These are phyloP conservation scores for Epichloe aotearoae DNA, from an alignment of 2,329 filamentous ascomycete species.

Conservation along the genomic window DNA sequence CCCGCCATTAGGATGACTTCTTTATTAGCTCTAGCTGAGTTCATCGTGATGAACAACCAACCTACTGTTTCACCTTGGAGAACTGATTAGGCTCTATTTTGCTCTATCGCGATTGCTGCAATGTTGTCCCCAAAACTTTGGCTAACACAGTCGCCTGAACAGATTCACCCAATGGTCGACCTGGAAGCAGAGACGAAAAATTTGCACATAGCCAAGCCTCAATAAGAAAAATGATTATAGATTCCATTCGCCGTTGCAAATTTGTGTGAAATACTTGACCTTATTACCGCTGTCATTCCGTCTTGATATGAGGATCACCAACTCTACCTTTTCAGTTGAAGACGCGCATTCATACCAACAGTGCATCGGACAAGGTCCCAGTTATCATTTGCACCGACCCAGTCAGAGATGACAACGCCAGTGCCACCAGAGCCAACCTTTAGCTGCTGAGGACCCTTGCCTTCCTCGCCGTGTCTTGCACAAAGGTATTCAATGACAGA, in stretches of 20 bases:
- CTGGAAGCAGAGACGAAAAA: neutral
- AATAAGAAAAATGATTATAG: neutral
- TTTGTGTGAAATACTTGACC: neutral
- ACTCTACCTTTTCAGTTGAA: conserved; percentile 34
- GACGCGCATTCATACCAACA: conserved; percentile 75
- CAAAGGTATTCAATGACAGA: conserved; percentile 52
- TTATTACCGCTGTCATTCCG: neutral
- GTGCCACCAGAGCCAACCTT: conserved; percentile 60
- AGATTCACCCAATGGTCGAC: neutral
- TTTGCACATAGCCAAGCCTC: neutral
- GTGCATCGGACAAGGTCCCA: conserved; percentile 85
- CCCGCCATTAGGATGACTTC: conserved; percentile 35
- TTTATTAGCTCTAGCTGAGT: conserved; percentile 38
- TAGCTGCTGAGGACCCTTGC: conserved; percentile 34
- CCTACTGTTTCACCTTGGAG: conserved; percentile 43
- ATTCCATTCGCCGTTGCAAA: neutral
- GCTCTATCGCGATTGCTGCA: neutral
- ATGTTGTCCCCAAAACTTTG: neutral
- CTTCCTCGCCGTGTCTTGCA: conserved; percentile 38
- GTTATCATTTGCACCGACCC: conserved; percentile 74
- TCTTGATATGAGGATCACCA: neutral
- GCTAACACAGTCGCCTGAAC: neutral
- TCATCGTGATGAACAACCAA: conserved; percentile 38
- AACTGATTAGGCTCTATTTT: conserved; percentile 33
- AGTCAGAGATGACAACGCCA: conserved; percentile 85